Evolutionary conservation across 1,284 basidiomycete species (phyloP).

Genomic region (Papiliotrema fonsecae): DNA sequence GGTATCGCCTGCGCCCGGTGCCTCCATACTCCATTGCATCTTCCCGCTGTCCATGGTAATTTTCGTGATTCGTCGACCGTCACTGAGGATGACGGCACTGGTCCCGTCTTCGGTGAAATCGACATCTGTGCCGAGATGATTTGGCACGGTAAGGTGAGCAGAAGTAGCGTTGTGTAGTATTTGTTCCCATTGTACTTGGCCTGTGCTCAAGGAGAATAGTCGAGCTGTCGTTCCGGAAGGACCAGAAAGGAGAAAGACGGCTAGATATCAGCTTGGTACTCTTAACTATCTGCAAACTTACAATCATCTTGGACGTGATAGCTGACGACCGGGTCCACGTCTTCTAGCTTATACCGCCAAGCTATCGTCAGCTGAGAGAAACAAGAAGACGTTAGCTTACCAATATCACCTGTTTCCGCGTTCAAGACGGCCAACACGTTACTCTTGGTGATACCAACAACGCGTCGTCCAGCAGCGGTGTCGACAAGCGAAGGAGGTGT

Average conservation of each 20-base stretch:
- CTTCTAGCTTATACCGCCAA: slow-evolving; percentile 73
- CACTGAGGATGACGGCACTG: slow-evolving; percentile 32
- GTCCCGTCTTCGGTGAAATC: slow-evolving; percentile 36
- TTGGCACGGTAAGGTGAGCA: slow-evolving; percentile 51
- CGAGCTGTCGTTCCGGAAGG: slow-evolving; percentile 66
- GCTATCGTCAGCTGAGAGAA: slow-evolving; percentile 41
- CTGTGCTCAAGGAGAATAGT: slow-evolving; percentile 62
- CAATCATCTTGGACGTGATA: slow-evolving; percentile 62
- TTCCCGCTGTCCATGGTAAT: slow-evolving; percentile 26
- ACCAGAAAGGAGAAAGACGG: slow-evolving; percentile 68
- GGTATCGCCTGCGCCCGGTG: slow-evolving; percentile 51
- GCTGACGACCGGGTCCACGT: slow-evolving; percentile 63
- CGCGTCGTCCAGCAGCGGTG: slow-evolving; percentile 10
- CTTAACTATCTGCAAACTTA: slow-evolving; percentile 36
- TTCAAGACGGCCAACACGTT: slow-evolving; percentile 77
- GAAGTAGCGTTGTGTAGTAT: slow-evolving; percentile 54
- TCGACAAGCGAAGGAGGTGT: slow-evolving; percentile 42
- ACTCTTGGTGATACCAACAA: slow-evolving; percentile 62
- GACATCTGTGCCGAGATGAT: slow-evolving; percentile 52
- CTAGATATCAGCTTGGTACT: slow-evolving; percentile 45
- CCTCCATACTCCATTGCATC: slow-evolving; percentile 36
- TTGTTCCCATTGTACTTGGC: slow-evolving; percentile 65
- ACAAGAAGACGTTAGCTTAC: slow-evolving; percentile 50
- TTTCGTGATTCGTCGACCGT: slow-evolving; percentile 33
- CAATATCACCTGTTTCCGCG: slow-evolving; percentile 64